Conservation (phyloP, 2,329 filamentous ascomycete genomes). For the Paecilomyces formosus region DNA sequence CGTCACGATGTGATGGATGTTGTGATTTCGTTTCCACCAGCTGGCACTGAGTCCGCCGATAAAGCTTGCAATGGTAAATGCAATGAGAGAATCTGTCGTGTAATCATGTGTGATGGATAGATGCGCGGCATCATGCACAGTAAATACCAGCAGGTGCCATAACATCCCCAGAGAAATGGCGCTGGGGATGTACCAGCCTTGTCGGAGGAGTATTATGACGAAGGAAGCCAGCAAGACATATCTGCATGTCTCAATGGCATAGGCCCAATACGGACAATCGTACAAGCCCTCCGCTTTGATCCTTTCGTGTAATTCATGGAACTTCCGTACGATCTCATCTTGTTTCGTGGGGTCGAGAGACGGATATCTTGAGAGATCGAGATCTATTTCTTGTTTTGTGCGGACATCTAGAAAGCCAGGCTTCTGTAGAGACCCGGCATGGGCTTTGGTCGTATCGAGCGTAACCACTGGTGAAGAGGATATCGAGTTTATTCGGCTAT, state of each 20-base stretch:
- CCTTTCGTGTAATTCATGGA: slow-evolving; percentile 66
- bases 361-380: slow-evolving; percentile 77
- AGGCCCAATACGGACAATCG: slow-evolving; percentile 74
- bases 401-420: slow-evolving; percentile 62
- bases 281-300: slow-evolving; percentile 71
- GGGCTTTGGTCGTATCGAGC: slow-evolving; percentile 15
- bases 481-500: slow-evolving; percentile 25
- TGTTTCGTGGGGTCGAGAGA: slow-evolving; percentile 67
- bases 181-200: slow-evolving; percentile 61
- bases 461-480: slow-evolving; percentile 17
- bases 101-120: slow-evolving; percentile 96
- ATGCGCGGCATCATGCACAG: slow-evolving; percentile 66
- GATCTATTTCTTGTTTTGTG: slow-evolving; percentile 65
- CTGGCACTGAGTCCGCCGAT: slow-evolving; percentile 81
- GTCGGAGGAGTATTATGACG: slow-evolving; percentile 53
- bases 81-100: slow-evolving; percentile 72
- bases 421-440: slow-evolving; percentile 26
- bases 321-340: slow-evolving; percentile 67
- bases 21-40: slow-evolving; percentile 97
- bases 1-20: slow-evolving; percentile 94
- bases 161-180: slow-evolving; percentile 47
- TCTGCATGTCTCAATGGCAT: slow-evolving; percentile 64
- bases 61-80: slow-evolving; percentile 84
- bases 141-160: slow-evolving; percentile 1
- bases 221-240: slow-evolving; percentile 61